phyloP scores from a whole-genome alignment of 345 rosid species.

The Salix viminalis region DNA sequence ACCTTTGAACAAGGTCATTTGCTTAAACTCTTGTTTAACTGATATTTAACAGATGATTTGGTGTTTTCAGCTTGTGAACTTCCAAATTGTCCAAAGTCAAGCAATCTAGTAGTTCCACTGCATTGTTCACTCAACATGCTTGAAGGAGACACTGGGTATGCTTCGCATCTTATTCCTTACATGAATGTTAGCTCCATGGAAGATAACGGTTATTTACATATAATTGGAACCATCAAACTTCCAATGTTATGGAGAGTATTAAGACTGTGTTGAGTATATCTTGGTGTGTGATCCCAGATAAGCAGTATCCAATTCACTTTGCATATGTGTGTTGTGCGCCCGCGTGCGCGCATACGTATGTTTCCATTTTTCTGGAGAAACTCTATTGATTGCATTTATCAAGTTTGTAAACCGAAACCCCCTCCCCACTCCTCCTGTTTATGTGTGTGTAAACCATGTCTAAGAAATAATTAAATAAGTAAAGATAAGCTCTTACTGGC shows the following conservation, averaged over 20 bases:
- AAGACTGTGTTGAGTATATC: too few species aligned
- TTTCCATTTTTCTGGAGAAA: neutral
- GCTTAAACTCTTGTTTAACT: neutral
- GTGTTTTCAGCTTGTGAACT: conserved; percentile 38
- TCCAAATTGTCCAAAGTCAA: conserved; percentile 38
- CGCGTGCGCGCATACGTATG: neutral
- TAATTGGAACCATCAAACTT: neutral
- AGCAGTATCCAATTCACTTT: neutral
- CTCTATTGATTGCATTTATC: neutral
- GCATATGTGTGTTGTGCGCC: neutral
- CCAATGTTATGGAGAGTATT: neutral
- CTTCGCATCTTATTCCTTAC: neutral
- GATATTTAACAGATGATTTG: conserved; percentile 9
- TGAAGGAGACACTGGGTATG: conserved; percentile 89
- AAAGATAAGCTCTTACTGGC: conserved; percentile 3
- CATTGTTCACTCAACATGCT: conserved; percentile 82
- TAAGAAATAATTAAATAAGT: neutral
- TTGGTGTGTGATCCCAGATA: neutral
- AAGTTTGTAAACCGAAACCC: neutral
- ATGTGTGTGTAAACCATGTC: neutral
- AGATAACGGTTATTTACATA: neutral
- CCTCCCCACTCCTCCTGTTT: neutral
- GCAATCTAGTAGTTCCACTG: conserved; percentile 52
- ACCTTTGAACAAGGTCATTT: neutral
- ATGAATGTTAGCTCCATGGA: neutral